A percentile compares a stretch with the other conserved stretches of the same genome.
Conservation (phyloP, 2,329 filamentous ascomycete genomes). For the Colletotrichum neosansevieriae region DNA sequence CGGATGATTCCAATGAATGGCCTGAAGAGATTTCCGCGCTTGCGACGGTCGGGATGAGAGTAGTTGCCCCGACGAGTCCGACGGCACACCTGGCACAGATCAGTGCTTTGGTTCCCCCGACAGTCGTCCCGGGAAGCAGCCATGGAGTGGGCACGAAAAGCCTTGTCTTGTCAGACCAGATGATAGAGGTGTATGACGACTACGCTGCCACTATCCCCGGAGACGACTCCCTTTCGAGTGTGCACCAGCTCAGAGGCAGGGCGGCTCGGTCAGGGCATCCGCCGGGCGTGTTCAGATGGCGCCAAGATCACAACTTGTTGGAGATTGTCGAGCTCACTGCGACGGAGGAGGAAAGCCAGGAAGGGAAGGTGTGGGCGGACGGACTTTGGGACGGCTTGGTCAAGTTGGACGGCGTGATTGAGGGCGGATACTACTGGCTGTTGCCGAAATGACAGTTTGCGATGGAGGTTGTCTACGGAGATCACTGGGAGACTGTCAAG, state of each 20-base stretch:
- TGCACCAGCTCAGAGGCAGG: conserved; percentile 47
- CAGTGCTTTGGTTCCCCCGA: conserved; percentile 43
- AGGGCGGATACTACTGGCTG: conserved; percentile 50
- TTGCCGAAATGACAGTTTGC: conserved; percentile 43
- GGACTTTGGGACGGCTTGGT: conserved; percentile 43
- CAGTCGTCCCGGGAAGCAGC: conserved; percentile 40
- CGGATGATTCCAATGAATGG: conserved; percentile 47
- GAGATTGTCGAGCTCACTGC: conserved; percentile 48
- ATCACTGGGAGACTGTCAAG: conserved; percentile 41
- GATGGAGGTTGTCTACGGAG: conserved; percentile 47
- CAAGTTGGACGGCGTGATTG: conserved; percentile 45
- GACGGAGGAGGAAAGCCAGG: conserved; percentile 42
- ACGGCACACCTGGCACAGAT: conserved; percentile 41
- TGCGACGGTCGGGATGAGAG: conserved; percentile 45
- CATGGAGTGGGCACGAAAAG: conserved; percentile 42
- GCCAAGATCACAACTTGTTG: conserved; percentile 51
- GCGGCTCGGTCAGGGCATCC: conserved; percentile 37
- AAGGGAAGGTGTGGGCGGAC: conserved; percentile 46
- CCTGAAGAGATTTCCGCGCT: conserved; percentile 46
- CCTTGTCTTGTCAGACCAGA: conserved; percentile 44
- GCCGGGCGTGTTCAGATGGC: conserved; percentile 47
- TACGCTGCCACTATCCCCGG: conserved; percentile 43
- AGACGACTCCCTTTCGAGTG: conserved; percentile 45
- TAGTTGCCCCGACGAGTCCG: conserved; percentile 44
- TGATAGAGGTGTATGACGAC: conserved; percentile 44